phyloP scores from a whole-genome alignment of 768 basidiomycete species.

The Mycena venus region DNA sequence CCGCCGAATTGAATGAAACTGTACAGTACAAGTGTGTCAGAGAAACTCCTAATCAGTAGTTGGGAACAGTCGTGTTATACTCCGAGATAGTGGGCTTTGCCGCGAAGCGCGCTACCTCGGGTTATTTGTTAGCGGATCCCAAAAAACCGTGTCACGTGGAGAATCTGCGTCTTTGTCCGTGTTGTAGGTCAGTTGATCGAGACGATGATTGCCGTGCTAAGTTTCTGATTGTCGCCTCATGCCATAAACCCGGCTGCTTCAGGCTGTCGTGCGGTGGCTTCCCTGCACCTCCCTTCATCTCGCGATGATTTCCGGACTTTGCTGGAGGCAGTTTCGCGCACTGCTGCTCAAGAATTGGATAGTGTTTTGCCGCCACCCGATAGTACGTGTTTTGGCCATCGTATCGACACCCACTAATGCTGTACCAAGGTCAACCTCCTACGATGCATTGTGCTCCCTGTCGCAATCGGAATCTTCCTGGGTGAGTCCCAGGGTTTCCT shows the following conservation, averaged over 20 bases:
- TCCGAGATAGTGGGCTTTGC: too few relatives aligned
- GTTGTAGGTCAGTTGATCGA: too few relatives aligned
- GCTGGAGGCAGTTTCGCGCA: background rate
- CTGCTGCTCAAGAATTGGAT: constrained; percentile 17
- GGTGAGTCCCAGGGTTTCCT: constrained; percentile 57
- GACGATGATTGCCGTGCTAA: background rate
- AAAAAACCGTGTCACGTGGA: too few relatives aligned
- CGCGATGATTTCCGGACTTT: background rate
- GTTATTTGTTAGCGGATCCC: too few relatives aligned
- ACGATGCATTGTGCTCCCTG: constrained; percentile 56
- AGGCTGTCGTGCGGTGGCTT: background rate
- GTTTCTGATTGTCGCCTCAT: background rate
- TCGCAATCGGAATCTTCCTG: constrained; percentile 60
- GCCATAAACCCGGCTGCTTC: background rate
- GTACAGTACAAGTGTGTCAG: too few relatives aligned
- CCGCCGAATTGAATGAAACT: too few relatives aligned
- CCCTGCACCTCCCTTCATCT: background rate
- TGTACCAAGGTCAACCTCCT: constrained; percentile 53
- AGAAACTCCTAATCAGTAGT: too few relatives aligned
- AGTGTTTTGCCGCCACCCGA: constrained; percentile 5
- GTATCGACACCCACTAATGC: background rate
- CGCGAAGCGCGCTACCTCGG: too few relatives aligned
- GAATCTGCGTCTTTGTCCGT: too few relatives aligned
- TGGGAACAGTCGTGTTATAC: too few relatives aligned
- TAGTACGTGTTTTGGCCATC: background rate